Evolutionary conservation across 805 yeast species (phyloP), one percentile per base, ranked within the genome.

Genomic region (Crinitomyces ghanaensis): DNA sequence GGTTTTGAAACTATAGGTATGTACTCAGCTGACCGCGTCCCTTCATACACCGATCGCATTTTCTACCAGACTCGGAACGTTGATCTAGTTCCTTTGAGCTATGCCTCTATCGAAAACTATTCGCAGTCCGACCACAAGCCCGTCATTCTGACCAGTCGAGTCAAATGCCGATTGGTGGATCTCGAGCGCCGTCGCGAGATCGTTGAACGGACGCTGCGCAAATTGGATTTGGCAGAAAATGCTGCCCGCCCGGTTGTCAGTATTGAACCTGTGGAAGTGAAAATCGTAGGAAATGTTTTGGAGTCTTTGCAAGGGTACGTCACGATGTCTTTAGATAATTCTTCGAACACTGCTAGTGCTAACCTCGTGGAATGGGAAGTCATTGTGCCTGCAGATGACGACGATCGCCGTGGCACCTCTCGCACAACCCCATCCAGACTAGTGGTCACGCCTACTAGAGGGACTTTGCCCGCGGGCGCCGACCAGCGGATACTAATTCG

Each of bases 21-120:
- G 24, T 39, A 41, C 17, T 48, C 43, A 36, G n/a, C 16, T 6
- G 37, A 28, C 28, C 30, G 79, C 30, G 50, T 56, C 5, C 79
- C 81, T 0, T 68, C 77, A 1, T 74, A 73, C 46, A 72, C 79
- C 0, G 81, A 74, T 40, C 58, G 81, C 20, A 62, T 74, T 2
- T 45, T 73, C 14, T 64, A 55, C 46, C 51, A 13, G 22, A 40
- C 30, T 18, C 38, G 30, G 29, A 38, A 31, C 16, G 29, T 25
- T 31, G 15, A 31, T 44, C 20, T 39, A 24, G 32, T 43, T 3
- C 48, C 41, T 19, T 38, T 45, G 5, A 49, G 45, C 6, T 60
- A 59, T 33, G 39, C 28, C 7, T 28, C 50, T 6, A 30, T 42
- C 18, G 38, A 40, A 13, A 49, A 49, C 16, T 57, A 56, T 35